These are phyloP conservation scores for Coriaria nepalensis DNA, from an alignment of 306 rosid species.

Conservation along the genomic window DNA sequence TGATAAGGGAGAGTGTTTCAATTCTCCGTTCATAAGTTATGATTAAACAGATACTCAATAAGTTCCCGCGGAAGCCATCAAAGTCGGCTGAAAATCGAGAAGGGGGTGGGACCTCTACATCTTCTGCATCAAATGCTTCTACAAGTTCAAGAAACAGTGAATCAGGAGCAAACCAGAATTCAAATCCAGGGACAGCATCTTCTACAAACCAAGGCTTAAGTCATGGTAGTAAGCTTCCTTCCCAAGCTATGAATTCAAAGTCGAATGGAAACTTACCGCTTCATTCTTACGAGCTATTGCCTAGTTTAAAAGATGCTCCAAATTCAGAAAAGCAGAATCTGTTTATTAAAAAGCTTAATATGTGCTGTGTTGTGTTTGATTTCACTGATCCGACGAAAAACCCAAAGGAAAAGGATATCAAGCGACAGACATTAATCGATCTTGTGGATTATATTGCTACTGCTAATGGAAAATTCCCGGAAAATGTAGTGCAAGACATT, in stretches of 20 bases:
- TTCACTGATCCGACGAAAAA: constrained; percentile 70
- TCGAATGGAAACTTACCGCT: constrained; percentile 50
- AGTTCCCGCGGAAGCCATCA: constrained; percentile 78
- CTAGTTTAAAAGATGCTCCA: constrained; percentile 73
- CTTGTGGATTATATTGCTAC: constrained; percentile 90
- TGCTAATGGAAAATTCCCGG: constrained; percentile 64
- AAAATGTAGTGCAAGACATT: constrained; percentile 64
- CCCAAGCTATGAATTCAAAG: constrained; percentile 48
- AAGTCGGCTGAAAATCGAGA: constrained; percentile 55
- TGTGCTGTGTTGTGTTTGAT: constrained; percentile 80
- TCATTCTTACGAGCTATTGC: constrained; percentile 61
- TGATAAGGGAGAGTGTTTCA: constrained; percentile 13
- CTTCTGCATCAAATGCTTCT: constrained; percentile 45
- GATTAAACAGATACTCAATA: constrained; percentile 85
- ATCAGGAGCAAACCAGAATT: constrained; percentile 27
- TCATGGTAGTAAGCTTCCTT: constrained; percentile 32
- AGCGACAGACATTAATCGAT: constrained; percentile 77
- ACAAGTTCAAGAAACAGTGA: constrained; percentile 43
- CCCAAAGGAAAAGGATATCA: constrained; percentile 69
- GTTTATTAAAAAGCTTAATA: constrained; percentile 64
- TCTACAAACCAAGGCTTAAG: constrained; percentile 38
- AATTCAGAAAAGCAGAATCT: constrained; percentile 76
- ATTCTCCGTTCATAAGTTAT: constrained; percentile 35
- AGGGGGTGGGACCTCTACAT: constrained; percentile 57
- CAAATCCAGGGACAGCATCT: constrained; percentile 30